Evolutionary conservation across 768 basidiomycete genomes (phyloP).

Genomic region (Psilocybe cyanescens): DNA sequence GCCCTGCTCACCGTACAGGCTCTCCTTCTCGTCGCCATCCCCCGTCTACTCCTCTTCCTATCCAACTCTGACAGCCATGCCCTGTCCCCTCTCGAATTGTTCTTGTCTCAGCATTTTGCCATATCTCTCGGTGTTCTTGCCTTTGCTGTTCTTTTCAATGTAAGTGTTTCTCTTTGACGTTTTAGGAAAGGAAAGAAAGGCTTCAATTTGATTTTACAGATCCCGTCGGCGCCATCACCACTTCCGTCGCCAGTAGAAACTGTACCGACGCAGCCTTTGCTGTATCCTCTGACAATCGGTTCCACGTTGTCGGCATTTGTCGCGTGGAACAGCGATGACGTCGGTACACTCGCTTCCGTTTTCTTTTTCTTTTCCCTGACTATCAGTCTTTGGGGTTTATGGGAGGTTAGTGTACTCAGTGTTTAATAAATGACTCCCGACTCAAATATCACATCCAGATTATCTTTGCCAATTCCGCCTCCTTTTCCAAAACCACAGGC

Average conservation of each 20-base stretch:
- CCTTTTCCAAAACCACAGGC: constrained; percentile 72
- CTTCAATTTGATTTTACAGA: constrained; percentile 8
- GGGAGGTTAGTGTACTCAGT: constrained; percentile 56
- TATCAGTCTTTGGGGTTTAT: constrained; percentile 70
- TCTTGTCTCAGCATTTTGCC: constrained; percentile 69
- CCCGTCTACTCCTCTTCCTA: constrained; percentile 71
- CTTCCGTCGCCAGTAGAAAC: constrained; percentile 27
- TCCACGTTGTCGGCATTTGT: constrained; percentile 59
- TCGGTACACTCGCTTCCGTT: constrained; percentile 59
- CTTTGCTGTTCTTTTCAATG: constrained; percentile 61
- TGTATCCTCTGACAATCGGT: constrained; percentile 61
- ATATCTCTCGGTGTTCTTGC: constrained; percentile 61
- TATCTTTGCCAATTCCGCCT: constrained; percentile 59
- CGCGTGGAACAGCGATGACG: constrained; percentile 63
- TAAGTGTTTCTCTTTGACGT: constrained; percentile 26
- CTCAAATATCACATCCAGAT: constrained; percentile 41
- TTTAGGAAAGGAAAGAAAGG: neutral
- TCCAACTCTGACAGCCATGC: constrained; percentile 45
- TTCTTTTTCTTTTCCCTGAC: constrained; percentile 51
- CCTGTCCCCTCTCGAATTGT: constrained; percentile 70
- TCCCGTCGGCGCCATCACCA: constrained; percentile 39
- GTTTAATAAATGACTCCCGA: constrained; percentile 3
- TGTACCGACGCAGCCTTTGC: constrained; percentile 57
- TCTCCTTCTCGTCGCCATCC: constrained; percentile 45
- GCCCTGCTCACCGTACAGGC: constrained; percentile 22